Base-by-base conservation (phyloP, 2,329 filamentous ascomycete genomes). In the Colletotrichum tofieldiae region DNA sequence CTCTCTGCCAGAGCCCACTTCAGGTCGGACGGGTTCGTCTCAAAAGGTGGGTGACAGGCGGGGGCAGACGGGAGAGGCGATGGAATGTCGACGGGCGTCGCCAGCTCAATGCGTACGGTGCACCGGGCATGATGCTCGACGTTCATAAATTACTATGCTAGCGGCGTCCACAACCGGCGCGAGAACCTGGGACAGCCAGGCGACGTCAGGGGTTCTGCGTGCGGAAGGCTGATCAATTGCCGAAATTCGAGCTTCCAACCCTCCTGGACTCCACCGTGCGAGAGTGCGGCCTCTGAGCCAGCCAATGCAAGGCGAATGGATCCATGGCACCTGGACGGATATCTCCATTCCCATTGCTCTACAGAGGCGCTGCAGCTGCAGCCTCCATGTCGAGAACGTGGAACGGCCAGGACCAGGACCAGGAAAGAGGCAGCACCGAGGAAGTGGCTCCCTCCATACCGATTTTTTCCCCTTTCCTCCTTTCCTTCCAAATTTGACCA, bases 181-280 rank as follows among this genome's bases (percentile, higher is more conserved):
- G 20, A 60, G 39, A 26, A 47, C 11, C n/a, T 45, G 37, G 60
- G 54, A 65, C 52, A 65, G 70, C 47, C 45, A 65, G 61, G 62
- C 52, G 20, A 56, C 56, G 52, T 52, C 65, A 70, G 66, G 66
- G 66, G 61, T 41, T 26, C 55, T 61, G 62, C 55, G 71, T 62
- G 67, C 58, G 56, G 67, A 73, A 64, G 54, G 71, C 63, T 65
- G 67, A 60, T 67, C 58, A 73, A 64, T 72, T 73, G 67, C 67
- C 67, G 68, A 60, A 49, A 67, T 67, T 60, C 62, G 45, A 59
- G 59, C n/a, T 65, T 14, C 43, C 55, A 58, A 54, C 64, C 20
- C 49, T 37, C 56, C 56, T 49, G 5, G 18, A 20, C 51, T 9
- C 68, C 56, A 61, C 29, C 16, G 56, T 29, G 49, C 32, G 29